Evolutionary conservation across 2,329 filamentous ascomycete genomes (phyloP).

Genomic region (Cladophialophora bantiana): DNA sequence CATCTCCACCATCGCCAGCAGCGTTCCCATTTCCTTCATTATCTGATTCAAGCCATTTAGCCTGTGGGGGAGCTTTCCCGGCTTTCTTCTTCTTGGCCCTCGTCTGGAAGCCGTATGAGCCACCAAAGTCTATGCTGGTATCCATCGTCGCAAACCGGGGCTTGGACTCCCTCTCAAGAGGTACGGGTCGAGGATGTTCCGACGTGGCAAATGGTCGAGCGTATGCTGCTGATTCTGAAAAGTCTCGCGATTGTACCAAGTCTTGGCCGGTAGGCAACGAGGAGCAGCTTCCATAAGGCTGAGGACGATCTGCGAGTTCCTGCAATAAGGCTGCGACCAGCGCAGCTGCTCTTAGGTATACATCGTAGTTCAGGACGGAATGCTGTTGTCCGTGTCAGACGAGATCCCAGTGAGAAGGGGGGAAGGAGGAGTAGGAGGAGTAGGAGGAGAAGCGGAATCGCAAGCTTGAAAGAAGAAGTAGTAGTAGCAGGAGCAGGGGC

Average conservation of each 20-base stretch:
- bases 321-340: conserved; percentile 40
- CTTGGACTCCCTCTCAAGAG: neutral
- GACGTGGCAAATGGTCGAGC: conserved; percentile 28
- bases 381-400: conserved; percentile 30
- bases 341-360: conserved; percentile 37
- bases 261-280: conserved; percentile 56
- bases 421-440: conserved; percentile 12
- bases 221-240: conserved; percentile 49
- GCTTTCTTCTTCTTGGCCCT: conserved; percentile 56
- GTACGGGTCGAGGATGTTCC: conserved; percentile 8
- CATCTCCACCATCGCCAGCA: conserved; percentile 46
- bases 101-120: conserved; percentile 40
- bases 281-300: conserved; percentile 43
- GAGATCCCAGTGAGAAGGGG: conserved; percentile 9
- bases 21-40: conserved; percentile 53
- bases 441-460: conserved; percentile 9
- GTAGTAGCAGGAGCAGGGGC: conserved; percentile 14
- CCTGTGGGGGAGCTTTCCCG: conserved; percentile 51
- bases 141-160: conserved; percentile 32
- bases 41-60: conserved; percentile 55
- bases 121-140: conserved; percentile 51
- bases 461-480: conserved; percentile 11
- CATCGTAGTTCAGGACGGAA: conserved; percentile 19
- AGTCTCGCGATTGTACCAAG: conserved; percentile 55
- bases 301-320: conserved; percentile 29